Conservation (phyloP, 768 basidiomycete species). For the Leucosporidium yakuticum region DNA sequence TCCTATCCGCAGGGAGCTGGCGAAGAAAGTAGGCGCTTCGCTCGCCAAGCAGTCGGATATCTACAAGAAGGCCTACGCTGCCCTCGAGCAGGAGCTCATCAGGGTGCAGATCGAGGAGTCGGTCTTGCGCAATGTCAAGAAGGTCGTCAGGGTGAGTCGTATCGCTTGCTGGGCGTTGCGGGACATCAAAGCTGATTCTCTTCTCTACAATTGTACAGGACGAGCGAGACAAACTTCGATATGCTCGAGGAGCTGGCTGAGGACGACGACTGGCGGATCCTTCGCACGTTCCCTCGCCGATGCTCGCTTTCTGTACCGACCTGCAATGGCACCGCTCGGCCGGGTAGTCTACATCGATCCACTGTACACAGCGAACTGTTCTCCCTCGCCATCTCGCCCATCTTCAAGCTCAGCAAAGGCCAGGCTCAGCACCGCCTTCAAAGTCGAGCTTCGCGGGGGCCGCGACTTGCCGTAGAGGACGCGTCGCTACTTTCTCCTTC, state of each 20-base stretch:
- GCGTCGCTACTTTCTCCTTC: too few species aligned
- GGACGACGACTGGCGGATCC: too few species aligned
- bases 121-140: not conserved
- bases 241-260: not conserved
- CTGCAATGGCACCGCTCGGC: not conserved
- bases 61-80: constrained; percentile 2
- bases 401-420: not conserved
- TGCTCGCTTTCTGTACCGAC: too few species aligned
- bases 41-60: not conserved
- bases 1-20: not conserved
- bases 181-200: not conserved
- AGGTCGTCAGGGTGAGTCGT: not conserved
- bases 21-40: not conserved
- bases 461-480: too few species aligned
- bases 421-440: too few species aligned
- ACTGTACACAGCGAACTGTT: not conserved
- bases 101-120: constrained; percentile 1
- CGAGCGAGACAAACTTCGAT: not conserved
- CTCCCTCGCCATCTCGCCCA: not conserved
- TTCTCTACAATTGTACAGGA: not conserved
- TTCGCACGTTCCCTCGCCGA: too few species aligned
- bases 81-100: constrained; percentile 1
- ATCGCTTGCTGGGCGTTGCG: not conserved
- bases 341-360: not conserved
- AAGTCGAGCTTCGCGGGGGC: too few species aligned